A percentile compares a stretch with the other conserved stretches of the same genome.
Evolutionary conservation across 768 basidiomycete species (phyloP).

Genomic region (Daedaleopsis nitida): DNA sequence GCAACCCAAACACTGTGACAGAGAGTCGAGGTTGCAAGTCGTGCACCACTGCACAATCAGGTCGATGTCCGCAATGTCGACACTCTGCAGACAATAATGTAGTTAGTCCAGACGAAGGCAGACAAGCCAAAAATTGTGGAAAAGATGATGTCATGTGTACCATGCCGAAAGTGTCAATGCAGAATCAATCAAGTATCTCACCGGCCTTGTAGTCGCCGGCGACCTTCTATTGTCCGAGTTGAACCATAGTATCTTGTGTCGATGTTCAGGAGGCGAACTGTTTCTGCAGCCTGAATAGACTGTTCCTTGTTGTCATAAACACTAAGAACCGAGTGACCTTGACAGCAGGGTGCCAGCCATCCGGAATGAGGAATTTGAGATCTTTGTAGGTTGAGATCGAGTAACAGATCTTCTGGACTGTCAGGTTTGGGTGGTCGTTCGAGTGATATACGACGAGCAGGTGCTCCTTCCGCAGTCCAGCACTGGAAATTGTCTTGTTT

Average conservation of each 20-base stretch:
- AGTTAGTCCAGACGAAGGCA: too few species aligned
- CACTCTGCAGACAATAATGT: conserved; percentile 37
- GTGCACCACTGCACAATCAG: neutral
- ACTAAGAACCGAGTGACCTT: conserved; percentile 25
- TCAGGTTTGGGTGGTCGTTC: conserved; percentile 37
- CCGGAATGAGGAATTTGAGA: conserved; percentile 22
- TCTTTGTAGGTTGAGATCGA: conserved; percentile 17
- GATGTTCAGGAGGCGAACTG: neutral
- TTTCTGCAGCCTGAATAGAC: conserved; percentile 5
- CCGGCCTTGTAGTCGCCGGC: conserved; percentile 13
- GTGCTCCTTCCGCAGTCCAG: neutral
- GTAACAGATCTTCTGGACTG: conserved; percentile 27
- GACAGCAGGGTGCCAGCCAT: neutral
- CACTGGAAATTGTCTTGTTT: neutral
- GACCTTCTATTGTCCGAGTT: conserved; percentile 30
- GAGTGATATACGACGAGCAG: conserved; percentile 19
- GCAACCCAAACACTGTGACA: too few species aligned
- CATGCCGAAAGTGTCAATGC: conserved; percentile 22
- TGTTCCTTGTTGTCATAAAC: conserved; percentile 27
- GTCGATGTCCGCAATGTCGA: conserved; percentile 37
- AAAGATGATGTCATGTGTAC: conserved; percentile 23
- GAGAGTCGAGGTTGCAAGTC: too few species aligned
- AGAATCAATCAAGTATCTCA: neutral
- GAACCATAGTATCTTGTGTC: conserved; percentile 27
- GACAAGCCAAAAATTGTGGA: too few species aligned